Base-by-base conservation (phyloP, 345 rosid species). In the Moricandia moricandioides region DNA sequence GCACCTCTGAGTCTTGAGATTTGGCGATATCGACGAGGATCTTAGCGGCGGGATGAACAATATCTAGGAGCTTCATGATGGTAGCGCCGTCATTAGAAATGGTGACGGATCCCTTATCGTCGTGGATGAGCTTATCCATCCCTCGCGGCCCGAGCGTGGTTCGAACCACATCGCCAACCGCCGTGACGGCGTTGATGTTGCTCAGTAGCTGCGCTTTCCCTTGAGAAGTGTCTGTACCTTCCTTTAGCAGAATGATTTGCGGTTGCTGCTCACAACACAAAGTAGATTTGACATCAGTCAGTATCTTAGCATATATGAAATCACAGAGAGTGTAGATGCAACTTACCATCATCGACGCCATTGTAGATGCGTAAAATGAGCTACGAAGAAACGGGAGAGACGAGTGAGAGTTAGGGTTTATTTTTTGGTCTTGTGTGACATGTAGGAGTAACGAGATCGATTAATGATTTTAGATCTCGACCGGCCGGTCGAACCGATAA, bases 81-180 rank as follows among this genome's bases (percentile, higher is more conserved):
- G 99, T 92, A 34, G 99, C 99, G 3, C 98, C 99, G 63, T 96
- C 99, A 79, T 96, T 93, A 6, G 99, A 96, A 64, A 96, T 91
- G 79, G 99, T 96, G 72, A 96, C 98, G 16, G 33, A 67, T 7
- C 98, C 99, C 75, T 92, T 92, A 72, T 91, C 95, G 76, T 92
- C 99, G 67, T 96, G 99, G 79, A 96, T 96, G 71, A 96, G 88
- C 79, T 96, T 96, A 82, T 92, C 99, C 99, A 96, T 92, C 3
- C 99, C 99, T 40, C 98, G 85, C 0, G 98, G 99, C 0, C 99
- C 99, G 12, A 96, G 90, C 13, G 99, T 96, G 64, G 97, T 91
- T 70, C 99, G 84, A 33, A 93, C 88, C 8, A 87, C 86, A 67
- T 96, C 99, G 8, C 96, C 88, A 10, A 96, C 91, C 21, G 93